Conservation (phyloP, 768 basidiomycete species). For the Chalciporus pseudorubinellus region DNA sequence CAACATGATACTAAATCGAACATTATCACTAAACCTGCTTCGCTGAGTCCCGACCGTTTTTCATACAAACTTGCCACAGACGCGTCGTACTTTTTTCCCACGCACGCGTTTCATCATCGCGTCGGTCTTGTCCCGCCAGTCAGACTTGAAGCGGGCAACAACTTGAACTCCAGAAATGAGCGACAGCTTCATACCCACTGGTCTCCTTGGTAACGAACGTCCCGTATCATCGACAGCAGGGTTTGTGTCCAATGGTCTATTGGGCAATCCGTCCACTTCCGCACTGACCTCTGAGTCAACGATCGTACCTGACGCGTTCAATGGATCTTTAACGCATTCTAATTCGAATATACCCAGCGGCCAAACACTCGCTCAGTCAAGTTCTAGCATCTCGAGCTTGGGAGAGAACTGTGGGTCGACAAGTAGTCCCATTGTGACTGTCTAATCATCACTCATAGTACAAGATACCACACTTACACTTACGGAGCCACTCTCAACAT, state of each 20-base stretch:
- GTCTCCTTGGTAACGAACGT: slow-evolving; percentile 13
- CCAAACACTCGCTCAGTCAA: slow-evolving; percentile 2
- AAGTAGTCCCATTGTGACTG: not conserved
- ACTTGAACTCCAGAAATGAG: slow-evolving; percentile 4
- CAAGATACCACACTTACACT: not conserved
- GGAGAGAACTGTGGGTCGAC: slow-evolving; percentile 2
- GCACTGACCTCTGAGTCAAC: not conserved
- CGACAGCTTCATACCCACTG: slow-evolving; percentile 23
- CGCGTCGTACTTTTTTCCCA: slow-evolving; percentile 20
- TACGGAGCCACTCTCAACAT: slow-evolving; percentile 8
- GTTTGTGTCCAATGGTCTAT: slow-evolving; percentile 35
- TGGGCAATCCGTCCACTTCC: slow-evolving; percentile 12
- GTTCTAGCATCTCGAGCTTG: not conserved
- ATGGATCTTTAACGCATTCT: not conserved
- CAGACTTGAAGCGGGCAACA: no score
- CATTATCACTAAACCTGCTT: no score
- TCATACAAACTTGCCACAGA: no score
- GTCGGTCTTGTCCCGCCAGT: no score
- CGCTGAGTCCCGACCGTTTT: no score
- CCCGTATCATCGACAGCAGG: not conserved
- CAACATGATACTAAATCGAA: no score
- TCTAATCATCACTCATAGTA: not conserved
- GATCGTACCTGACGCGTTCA: not conserved
- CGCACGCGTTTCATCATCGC: slow-evolving; percentile 19
- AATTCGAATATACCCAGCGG: not conserved